These are phyloP conservation scores for Silene uniflora DNA, from an alignment of 148 eudicot species.

Conservation along the genomic window DNA sequence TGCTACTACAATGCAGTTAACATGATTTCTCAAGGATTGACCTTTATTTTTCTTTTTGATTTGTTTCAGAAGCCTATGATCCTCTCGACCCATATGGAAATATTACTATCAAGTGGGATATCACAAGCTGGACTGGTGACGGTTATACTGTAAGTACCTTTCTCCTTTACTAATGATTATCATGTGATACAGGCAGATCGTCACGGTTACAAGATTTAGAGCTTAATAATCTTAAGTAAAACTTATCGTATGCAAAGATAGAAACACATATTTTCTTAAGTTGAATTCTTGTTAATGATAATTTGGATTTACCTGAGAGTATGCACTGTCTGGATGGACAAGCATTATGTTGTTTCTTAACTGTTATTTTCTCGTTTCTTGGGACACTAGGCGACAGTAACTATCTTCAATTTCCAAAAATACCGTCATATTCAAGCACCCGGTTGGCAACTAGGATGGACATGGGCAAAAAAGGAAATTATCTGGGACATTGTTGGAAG, in stretches of 20 bases:
- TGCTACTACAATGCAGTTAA: not conserved
- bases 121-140: constrained; percentile 72
- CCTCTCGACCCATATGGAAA: constrained; percentile 78
- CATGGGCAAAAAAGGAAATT: constrained; percentile 63
- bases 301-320: too few species aligned
- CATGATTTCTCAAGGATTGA: not conserved
- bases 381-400: constrained; percentile 34
- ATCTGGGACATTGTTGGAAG: constrained; percentile 57
- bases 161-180: not conserved
- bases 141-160: constrained; percentile 73
- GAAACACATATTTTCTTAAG: too few species aligned
- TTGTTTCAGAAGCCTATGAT: constrained; percentile 70
- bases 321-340: too few species aligned
- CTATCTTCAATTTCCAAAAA: constrained; percentile 54
- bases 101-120: constrained; percentile 89
- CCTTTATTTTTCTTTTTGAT: constrained; percentile 1
- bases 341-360: too few species aligned
- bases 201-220: not conserved
- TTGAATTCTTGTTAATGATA: too few species aligned
- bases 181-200: not conserved
- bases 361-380: not conserved
- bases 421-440: constrained; percentile 66
- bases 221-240: not conserved
- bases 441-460: constrained; percentile 68
- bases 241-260: not conserved